Base-by-base conservation (phyloP, 169 alveolate genomes). In the Neospora caninum region DNA sequence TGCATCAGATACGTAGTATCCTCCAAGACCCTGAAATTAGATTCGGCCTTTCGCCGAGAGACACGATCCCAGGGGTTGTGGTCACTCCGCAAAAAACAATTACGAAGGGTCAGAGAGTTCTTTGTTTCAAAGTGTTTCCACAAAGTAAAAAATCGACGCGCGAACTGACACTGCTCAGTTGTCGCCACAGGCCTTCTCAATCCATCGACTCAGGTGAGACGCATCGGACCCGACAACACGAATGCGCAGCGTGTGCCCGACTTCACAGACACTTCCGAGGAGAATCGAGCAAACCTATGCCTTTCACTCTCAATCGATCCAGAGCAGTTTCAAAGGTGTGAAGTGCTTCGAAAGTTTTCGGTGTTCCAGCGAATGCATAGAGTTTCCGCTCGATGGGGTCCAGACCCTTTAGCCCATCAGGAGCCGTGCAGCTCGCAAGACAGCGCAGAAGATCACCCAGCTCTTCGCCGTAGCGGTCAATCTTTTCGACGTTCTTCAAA, bases 371-470 rank as follows among this genome's bases (percentile, higher is more conserved):
- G n/a, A 93, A 93, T n/a, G 95, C 45, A n/a, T 86, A 42, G 38
- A 93, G 82, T n/a, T 91, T 91, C 83, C 91, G 88, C 49, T 93
- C 95, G 70, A 93, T 4, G 36, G 93, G 93, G 82, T 86, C 49
- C 39, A 93, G 78, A 1, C 95, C 95, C 91, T 93, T 93, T 10
- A 87, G 53, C 7, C 95, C 95, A 70, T 93, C 95, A 13, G 95
- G 91, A 29, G 95, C 95, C 16, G 95, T 93, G 38, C 86, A 91
- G 45, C 95, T 93, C 41, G 95, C 95, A 29, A 93, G 93, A 82
- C 89, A 82, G 29, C 89, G 53, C n/a, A 82, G 18, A 29, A 82
- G 34, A 41, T 82, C 89, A n/a, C 89, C 89, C 41, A 82, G 89
- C 38, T 82, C 69, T 42, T 82, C 89, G 13, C 89, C 89, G 41